Evolutionary conservation across 768 basidiomycete genomes (phyloP), one percentile per base, ranked within the genome.

Genomic region (Leucosporidium scottii): DNA sequence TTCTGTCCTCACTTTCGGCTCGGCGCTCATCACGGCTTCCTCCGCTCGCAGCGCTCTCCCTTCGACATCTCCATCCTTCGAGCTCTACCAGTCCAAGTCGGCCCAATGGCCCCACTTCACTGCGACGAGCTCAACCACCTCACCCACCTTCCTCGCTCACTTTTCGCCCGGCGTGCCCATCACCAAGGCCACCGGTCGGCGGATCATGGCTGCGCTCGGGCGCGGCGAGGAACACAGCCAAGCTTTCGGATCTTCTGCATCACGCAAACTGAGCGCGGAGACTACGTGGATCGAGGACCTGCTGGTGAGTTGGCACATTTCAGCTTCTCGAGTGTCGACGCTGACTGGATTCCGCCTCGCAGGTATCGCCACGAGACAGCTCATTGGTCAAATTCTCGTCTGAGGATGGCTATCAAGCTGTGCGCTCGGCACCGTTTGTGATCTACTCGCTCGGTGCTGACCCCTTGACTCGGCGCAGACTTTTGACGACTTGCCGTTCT

Each of bases 281-380:
- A 58, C 57, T 7, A 58, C 57, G 1, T 58, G 57, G 57, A n/a
- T 58, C 12, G 57, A 58, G 57, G 57, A 58, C 13, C 57, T 58
- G 23, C n/a, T 58, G 31, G 57, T 58, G 31, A 34, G 57, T 36
- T 12, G 18, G 18, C 30, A 5, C 3, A 6, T 56, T 4, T 4
- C 3, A 21, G 21, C 15, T 4, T 18, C 17, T 6, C 12, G 27
- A 3, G 18, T 3, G 3, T 21, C 2, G 1, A 25, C 21, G 31
- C 55, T 56, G 55, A 56, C 12, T 13, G 2, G 4, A 18, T 56
- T 21, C 13, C 7, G 8, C 5, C 20, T 56, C 4, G 4, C 31
- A 58, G 57, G 23, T 39, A 8, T 58, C 57, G 20, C 23, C 30
- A 18, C 23, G 23, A 6, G 6, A 20, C 1, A 18, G 30, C 23